phyloP scores from a whole-genome alignment of 73 alveolate species.

The Effrenium voratum region DNA sequence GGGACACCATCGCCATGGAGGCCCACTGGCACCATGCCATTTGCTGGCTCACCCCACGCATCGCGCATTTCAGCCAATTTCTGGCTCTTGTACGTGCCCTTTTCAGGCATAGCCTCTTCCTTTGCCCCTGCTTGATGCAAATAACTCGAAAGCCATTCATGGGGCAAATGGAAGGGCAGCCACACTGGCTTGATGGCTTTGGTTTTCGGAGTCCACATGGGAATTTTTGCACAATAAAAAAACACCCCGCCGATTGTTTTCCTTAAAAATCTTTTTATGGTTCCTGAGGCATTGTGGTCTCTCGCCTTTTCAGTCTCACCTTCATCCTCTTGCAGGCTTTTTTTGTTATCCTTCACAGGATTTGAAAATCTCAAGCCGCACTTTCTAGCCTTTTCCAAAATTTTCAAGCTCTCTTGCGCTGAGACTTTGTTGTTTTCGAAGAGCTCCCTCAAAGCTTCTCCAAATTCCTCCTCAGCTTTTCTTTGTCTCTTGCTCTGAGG shows the following conservation, averaged over 20 bases:
- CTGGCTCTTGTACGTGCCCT: neutral
- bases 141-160: neutral
- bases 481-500: too few species aligned
- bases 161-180: neutral
- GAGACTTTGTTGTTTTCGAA: neutral
- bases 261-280: neutral
- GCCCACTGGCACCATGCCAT: neutral
- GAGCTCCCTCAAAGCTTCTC: neutral
- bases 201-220: neutral
- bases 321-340: neutral
- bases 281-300: neutral
- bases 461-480: neutral
- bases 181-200: neutral
- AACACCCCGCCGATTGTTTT: neutral
- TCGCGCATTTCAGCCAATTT: neutral
- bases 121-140: neutral
- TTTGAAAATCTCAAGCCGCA: neutral
- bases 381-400: neutral
- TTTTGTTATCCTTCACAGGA: neutral
- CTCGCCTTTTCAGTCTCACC: neutral
- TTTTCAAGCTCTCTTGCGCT: neutral
- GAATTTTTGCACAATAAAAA: neutral
- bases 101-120: slow-evolving; percentile 6
- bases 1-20: slow-evolving; percentile 42
- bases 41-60: neutral